Base-by-base conservation (phyloP, 495 filamentous ascomycete species). In the Opeltia flavorubescens region DNA sequence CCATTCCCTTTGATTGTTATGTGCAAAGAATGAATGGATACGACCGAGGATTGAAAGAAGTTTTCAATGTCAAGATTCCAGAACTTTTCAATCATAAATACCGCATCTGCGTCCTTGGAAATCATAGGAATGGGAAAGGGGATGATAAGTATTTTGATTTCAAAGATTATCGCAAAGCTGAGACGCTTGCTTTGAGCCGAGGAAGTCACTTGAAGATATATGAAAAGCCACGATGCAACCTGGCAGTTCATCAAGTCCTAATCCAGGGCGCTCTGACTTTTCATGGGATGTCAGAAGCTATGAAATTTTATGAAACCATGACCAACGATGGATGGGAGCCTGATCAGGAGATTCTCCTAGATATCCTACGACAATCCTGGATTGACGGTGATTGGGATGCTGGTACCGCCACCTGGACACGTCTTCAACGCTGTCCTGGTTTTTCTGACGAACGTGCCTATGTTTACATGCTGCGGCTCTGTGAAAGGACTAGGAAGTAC, bases 1-100 rank as follows among this genome's bases (percentile, higher is more conserved):
- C 49, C 0, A 21, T 55, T 9, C 68, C 65, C 4, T 69, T 77
- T 42, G 57, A 56, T 21, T 48, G 54, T 12, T 53, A 68, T 9
- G 35, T 72, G 18, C 50, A 51, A 21, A 61, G 63, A 8, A 64
- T 79, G 58, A 52, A 62, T 34, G 65, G 63, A 15, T 38, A 47
- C 21, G 54, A 54, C 34, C 35, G 55, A 25, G 53, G 53, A 2
- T 13, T 58, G 11, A 42, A 31, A 13, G 28, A 50, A 24, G 47
- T 43, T 12, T 17, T 48, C 13, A 23, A 40, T 5, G 25, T 4
- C 5, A 12, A 5, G 2, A 53, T 55, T 28, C 5, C 29, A 26
- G 18, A 47, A 7, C 12, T 50, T 2, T 7, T 34, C 21, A 18
- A 23, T 2, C 36, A 28, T 12, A 46, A 48, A 12, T 49, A 55